A percentile compares a stretch with the other conserved stretches of the same genome.
Conservation (phyloP, 75 land plant genomes). For the Adiantum capillusveneris region DNA sequence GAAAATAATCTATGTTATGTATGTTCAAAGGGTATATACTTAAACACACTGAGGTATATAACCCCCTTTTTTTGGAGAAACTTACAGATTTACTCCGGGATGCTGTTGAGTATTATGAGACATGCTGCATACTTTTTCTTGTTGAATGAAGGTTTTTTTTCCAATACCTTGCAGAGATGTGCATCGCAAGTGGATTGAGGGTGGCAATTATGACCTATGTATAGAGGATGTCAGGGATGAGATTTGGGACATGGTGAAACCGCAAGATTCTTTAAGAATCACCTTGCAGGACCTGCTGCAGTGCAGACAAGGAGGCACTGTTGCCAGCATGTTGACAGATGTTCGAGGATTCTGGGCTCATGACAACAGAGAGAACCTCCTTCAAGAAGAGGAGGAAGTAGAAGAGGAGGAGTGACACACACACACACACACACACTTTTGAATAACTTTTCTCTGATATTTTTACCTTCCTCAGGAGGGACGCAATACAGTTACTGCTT, state of each 20-base stretch:
- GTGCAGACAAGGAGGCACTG: constrained; percentile 99
- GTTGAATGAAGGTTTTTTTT: not conserved
- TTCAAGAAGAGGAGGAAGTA: constrained; percentile 96
- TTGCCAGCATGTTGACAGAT: constrained; percentile 98
- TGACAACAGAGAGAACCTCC: constrained; percentile 95
- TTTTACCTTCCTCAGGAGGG: too few species aligned
- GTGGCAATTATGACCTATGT: constrained; percentile 95
- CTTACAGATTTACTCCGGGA: too few species aligned
- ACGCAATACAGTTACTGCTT: too few species aligned
- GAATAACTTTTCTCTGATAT: too few species aligned
- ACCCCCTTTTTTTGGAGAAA: too few species aligned
- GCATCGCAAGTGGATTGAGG: constrained; percentile 97
- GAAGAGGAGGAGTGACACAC: constrained; percentile 36
- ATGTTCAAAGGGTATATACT: too few species aligned
- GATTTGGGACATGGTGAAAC: constrained; percentile 99
- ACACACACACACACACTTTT: too few species aligned
- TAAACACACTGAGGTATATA: too few species aligned
- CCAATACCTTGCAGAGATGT: constrained; percentile 65
- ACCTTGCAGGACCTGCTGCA: constrained; percentile 69
- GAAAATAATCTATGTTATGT: too few species aligned
- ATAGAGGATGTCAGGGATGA: constrained; percentile 99
- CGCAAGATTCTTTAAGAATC: constrained; percentile 71
- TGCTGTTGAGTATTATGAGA: too few species aligned
- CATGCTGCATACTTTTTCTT: too few species aligned
- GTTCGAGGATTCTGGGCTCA: constrained; percentile 99